Evolutionary conservation across 495 filamentous ascomycete genomes (phyloP).

Genomic region (Friedmanniomyces endolithicus): DNA sequence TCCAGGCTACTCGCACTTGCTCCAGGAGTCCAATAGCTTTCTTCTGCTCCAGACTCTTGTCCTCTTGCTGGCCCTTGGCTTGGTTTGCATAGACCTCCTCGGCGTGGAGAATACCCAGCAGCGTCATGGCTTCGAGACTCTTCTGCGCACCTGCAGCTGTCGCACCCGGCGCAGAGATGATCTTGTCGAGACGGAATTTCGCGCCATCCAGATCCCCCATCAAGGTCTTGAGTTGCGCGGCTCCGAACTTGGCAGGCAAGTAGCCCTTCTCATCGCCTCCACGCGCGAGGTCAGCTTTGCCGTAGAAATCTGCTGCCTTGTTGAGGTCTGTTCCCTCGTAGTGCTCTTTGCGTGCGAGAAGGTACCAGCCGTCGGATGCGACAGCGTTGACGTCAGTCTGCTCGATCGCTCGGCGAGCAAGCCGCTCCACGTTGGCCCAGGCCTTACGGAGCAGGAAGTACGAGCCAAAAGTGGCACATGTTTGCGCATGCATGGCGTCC

Average conservation of each 20-base stretch:
- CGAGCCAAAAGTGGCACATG: slow-evolving; percentile 74
- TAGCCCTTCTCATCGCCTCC: slow-evolving; percentile 80
- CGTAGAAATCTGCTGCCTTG: slow-evolving; percentile 69
- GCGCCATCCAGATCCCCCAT: slow-evolving; percentile 78
- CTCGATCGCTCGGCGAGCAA: slow-evolving; percentile 88
- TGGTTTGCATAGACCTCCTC: slow-evolving; percentile 83
- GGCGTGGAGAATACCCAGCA: slow-evolving; percentile 79
- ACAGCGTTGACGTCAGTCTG: slow-evolving; percentile 89
- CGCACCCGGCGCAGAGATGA: slow-evolving; percentile 53
- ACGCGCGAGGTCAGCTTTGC: slow-evolving; percentile 74
- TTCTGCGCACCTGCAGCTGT: slow-evolving; percentile 31
- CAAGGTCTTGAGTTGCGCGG: slow-evolving; percentile 73
- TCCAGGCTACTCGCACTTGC: slow-evolving; percentile 77
- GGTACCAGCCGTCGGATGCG: slow-evolving; percentile 92
- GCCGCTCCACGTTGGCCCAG: slow-evolving; percentile 63
- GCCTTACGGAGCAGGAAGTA: slow-evolving; percentile 75
- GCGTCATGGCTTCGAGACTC: slow-evolving; percentile 78
- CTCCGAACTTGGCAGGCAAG: slow-evolving; percentile 83
- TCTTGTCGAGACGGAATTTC: slow-evolving; percentile 87
- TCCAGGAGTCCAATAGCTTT: slow-evolving; percentile 77
- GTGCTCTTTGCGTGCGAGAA: slow-evolving; percentile 81
- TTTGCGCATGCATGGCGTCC: slow-evolving; percentile 85
- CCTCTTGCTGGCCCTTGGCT: slow-evolving; percentile 60
- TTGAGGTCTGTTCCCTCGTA: slow-evolving; percentile 48
- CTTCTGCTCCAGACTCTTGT: slow-evolving; percentile 67